Base-by-base conservation (phyloP, 371 early-diverging fungal species). In the Syncephalastrum monosporum region DNA sequence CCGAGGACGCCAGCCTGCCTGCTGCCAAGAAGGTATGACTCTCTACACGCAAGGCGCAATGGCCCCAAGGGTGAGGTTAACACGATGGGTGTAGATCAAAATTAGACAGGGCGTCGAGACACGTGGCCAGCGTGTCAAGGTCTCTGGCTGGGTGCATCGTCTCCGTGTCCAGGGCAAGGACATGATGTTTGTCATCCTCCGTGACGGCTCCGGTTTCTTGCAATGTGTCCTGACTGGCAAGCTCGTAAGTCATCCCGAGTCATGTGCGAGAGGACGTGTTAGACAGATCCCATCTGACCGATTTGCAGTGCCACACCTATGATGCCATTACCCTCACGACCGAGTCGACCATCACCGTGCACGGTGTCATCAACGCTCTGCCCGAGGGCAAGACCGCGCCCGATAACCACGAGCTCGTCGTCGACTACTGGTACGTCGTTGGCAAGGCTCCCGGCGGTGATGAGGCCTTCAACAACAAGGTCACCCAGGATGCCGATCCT, bases 301-400 rank as follows among this genome's bases (percentile, higher is more conserved):
- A 15, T 52, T 17, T 33, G 45, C 74, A 92, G 92, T 96, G 97
- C 72, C 94, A 97, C 72, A 88, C 95, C 16, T 94, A 82, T 65
- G 96, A 97, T 73, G 97, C 97, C 17, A 71, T 97, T 53, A 96
- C 94, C 14, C 84, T 98, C 38, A 90, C 95, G 21, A 68, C 86
- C 55, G 99, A 98, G 72, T 95, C 97, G 15, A 94, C 97, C 42
- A 83, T 98, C 45, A 84, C 86, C 38, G 71, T 97, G 19, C 91
- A 85, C 69, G 99, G 99, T 68, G 81, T 85, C 17, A 83, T 98
- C 59, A 86, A 90, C 64, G 88, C 80, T 59, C 79, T 97, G 24
- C 97, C 97, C 7, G 95, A 82, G 67, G 98, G 98, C 58, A 97
- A 98, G 73, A 88, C 87, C 17, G 98, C 99, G 10, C 97, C 98